These are phyloP conservation scores for Nevesoporus exiguus DNA, from an alignment of 768 basidiomycete species.

Conservation along the genomic window DNA sequence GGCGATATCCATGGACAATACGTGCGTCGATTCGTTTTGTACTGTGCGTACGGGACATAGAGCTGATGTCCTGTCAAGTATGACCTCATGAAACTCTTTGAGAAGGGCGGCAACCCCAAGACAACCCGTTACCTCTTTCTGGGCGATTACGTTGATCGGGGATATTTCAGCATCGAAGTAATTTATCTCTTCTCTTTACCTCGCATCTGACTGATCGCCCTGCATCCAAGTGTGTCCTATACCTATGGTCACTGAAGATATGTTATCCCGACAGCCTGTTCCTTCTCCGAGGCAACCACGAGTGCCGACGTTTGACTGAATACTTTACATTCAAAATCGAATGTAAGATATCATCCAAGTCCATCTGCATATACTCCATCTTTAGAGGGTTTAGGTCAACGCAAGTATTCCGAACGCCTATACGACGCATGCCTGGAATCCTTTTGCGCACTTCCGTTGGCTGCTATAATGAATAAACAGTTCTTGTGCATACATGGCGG, in stretches of 20 bases:
- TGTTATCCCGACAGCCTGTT: constrained; percentile 60
- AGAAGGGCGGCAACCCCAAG: constrained; percentile 72
- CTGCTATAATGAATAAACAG: constrained; percentile 78
- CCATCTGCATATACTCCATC: constrained; percentile 2
- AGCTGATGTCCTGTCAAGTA: constrained; percentile 41
- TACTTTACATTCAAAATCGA: constrained; percentile 63
- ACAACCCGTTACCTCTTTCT: constrained; percentile 72
- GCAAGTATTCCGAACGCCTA: constrained; percentile 72
- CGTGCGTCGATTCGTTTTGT: constrained; percentile 18
- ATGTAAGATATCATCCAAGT: constrained; percentile 21
- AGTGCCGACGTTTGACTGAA: constrained; percentile 63
- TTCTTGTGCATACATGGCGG: constrained; percentile 77
- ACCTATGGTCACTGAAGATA: constrained; percentile 62
- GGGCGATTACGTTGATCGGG: constrained; percentile 73
- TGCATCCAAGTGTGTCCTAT: constrained; percentile 47
- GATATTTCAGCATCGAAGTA: constrained; percentile 75
- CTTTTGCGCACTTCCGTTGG: constrained; percentile 68
- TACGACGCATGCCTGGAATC: constrained; percentile 74
- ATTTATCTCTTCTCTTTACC: constrained; percentile 10
- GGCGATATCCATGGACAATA: constrained; percentile 25
- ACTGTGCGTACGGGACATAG: not conserved
- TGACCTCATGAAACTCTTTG: constrained; percentile 77
- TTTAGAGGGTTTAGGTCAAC: constrained; percentile 46
- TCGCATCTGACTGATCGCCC: constrained; percentile 2
- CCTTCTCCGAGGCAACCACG: constrained; percentile 62